phyloP scores from a whole-genome alignment of 2,329 filamentous ascomycete species.

The Colletotrichum lupini region DNA sequence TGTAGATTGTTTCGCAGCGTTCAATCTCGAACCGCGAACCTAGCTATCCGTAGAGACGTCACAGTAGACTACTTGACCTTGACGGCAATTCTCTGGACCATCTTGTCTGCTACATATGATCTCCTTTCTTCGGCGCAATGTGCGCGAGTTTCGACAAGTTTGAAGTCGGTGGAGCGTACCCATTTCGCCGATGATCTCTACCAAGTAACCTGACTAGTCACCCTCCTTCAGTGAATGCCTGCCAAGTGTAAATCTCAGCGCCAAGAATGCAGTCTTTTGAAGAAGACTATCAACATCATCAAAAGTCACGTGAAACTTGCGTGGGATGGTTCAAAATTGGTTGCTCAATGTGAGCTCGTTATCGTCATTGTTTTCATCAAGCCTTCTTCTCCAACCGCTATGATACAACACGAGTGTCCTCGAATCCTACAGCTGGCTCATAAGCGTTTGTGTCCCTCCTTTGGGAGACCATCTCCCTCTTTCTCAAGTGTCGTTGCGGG shows the following conservation, averaged over 20 bases:
- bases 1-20: not conserved
- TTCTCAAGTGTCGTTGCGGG: constrained; percentile 13
- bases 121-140: not conserved
- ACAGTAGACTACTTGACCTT: not conserved
- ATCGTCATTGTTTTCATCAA: constrained; percentile 33
- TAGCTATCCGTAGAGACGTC: not conserved
- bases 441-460: constrained; percentile 14
- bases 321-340: not conserved
- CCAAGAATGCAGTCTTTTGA: not conserved
- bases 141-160: not conserved
- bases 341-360: constrained; percentile 31
- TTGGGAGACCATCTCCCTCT: constrained; percentile 8
- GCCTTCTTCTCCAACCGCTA: constrained; percentile 34
- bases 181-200: constrained; percentile 20
- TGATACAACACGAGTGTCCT: constrained; percentile 36
- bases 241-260: constrained; percentile 11
- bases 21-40: no score
- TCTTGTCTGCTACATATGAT: not conserved
- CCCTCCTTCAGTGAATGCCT: not conserved
- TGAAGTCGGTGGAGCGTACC: constrained; percentile 17
- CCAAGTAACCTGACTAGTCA: not conserved
- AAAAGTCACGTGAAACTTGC: not conserved
- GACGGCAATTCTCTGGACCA: not conserved
- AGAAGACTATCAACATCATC: no score
- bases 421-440: constrained; percentile 35